Evolutionary conservation across 2,329 filamentous ascomycete genomes (phyloP).

Genomic region (Apiospora marii): DNA sequence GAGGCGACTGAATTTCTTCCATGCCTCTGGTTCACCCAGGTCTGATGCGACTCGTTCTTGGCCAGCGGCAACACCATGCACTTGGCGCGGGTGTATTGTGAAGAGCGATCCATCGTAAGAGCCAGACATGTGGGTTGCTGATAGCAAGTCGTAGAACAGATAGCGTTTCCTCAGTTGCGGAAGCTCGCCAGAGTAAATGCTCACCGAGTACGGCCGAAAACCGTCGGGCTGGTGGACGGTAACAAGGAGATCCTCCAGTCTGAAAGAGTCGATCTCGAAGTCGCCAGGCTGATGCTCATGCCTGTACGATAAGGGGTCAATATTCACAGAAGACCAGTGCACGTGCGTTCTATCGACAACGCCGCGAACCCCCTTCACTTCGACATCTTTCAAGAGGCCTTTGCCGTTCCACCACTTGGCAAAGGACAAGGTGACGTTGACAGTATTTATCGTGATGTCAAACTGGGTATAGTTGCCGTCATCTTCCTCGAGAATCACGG

Average conservation of each 20-base stretch:
- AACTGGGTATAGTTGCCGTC: conserved; percentile 99
- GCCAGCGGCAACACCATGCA: conserved; percentile 77
- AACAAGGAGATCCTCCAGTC: conserved; percentile 90
- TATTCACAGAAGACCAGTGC: conserved; percentile 69
- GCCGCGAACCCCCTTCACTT: conserved; percentile 91
- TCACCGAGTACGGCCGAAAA: conserved; percentile 94
- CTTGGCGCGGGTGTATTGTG: conserved; percentile 93
- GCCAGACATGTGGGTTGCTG: conserved; percentile 94
- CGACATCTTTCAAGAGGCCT: conserved; percentile 88
- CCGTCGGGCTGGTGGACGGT: conserved; percentile 89
- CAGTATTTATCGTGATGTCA: conserved; percentile 90
- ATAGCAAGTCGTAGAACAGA: conserved; percentile 97
- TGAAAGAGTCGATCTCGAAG: conserved; percentile 97
- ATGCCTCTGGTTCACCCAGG: conserved; percentile 73
- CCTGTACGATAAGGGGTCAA: conserved; percentile 86
- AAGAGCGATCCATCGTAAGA: conserved; percentile 96
- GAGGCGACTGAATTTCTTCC: conserved; percentile 95
- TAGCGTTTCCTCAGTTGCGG: conserved; percentile 93
- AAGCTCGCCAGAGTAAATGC: conserved; percentile 94
- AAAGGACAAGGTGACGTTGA: conserved; percentile 96
- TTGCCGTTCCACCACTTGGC: conserved; percentile 99
- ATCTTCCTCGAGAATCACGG: conserved; percentile 63
- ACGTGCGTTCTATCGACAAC: conserved; percentile 91
- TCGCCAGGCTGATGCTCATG: conserved; percentile 90
- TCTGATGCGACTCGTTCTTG: conserved; percentile 63